Evolutionary conservation across 2,329 filamentous ascomycete genomes (phyloP), one percentile per base, ranked within the genome.

Genomic region (Alternaria incomplexa): DNA sequence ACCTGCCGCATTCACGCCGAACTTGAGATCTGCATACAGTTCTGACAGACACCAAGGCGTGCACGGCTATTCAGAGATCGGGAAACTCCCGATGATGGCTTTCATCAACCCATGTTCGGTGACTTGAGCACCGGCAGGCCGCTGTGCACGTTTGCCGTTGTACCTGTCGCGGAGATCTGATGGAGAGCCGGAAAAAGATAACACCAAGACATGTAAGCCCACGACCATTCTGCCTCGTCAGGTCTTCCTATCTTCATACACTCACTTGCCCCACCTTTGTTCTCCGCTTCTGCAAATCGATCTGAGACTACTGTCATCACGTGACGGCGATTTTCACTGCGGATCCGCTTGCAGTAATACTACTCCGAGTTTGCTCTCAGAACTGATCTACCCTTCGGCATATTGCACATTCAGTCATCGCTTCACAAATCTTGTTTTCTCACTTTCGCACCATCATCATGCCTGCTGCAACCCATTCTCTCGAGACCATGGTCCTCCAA

Each of bases 401-500:
- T 17, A 10, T 32, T 7, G 6, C 20, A 13, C n/a, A 7, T 17
- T 7, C 3, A 5, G 22, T 25, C 12, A 17, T 30, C 12, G 15
- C 8, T 30, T 50, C 6, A 28, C 26, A 4, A 0, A 32, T 1
- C 3, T 8, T 22, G 6, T 28, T 20, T 4, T 17, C 17, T 25
- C 22, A 47, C 15, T n/a, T 4, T 47, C 17, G 47, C 6, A 46
- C 25, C n/a, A n/a, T 17, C 48, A 66, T 10, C 22, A 77, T 77
- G 75, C 68, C 74, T 47, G 63, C 71, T 30, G 64, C 71, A 43
- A 71, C 70, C 9, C 75, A 74, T 50, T 72, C 71, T 20, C 75
- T 79, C 58, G 73, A 77, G 52, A 64, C 71, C 6, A 70, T 75
- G 62, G 69, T 79, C 12, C 69, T 79, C 2, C 71, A 77, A 64